Evolutionary conservation across 495 filamentous ascomycete genomes (phyloP).

Genomic region (Aspergillus panamensis): DNA sequence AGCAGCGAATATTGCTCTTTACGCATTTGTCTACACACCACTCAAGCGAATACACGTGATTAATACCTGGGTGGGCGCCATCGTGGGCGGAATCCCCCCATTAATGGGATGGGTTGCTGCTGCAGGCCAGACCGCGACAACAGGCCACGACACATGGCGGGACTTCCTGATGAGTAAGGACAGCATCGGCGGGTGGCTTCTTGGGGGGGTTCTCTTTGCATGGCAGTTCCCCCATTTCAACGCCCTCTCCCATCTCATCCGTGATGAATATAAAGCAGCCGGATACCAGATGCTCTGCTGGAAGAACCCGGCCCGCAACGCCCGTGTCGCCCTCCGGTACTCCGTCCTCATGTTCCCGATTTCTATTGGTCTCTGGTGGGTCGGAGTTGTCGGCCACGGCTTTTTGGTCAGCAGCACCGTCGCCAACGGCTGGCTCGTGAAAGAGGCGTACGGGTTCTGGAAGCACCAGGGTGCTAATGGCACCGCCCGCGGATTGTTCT

Average conservation of each 20-base stretch:
- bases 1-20: conserved; percentile 78
- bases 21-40: conserved; percentile 89
- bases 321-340: conserved; percentile 82
- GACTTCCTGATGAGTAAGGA: conserved; percentile 72
- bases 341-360: conserved; percentile 84
- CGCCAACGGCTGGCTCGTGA: conserved; percentile 82
- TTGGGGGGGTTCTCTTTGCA: conserved; percentile 79
- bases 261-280: conserved; percentile 82
- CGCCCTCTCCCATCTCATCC: conserved; percentile 78
- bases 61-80: conserved; percentile 93
- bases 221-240: conserved; percentile 99
- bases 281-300: conserved; percentile 91
- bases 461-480: conserved; percentile 72
- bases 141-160: conserved; percentile 64
- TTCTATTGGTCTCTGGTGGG: conserved; percentile 75
- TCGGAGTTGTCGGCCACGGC: conserved; percentile 79
- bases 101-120: conserved; percentile 98
- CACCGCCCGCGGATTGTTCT: conserved; percentile 82
- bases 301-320: conserved; percentile 80
- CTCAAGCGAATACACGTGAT: conserved; percentile 81
- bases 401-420: conserved; percentile 78
- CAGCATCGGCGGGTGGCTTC: conserved; percentile 82
- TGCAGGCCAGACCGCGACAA: conserved; percentile 76
- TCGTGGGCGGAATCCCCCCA: conserved; percentile 91
- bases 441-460: conserved; percentile 82